Percentiles rank a stretch among this genome's conserved stretches.
Conservation (phyloP, 179 eudicot genomes). For the Gypsophila paniculata region DNA sequence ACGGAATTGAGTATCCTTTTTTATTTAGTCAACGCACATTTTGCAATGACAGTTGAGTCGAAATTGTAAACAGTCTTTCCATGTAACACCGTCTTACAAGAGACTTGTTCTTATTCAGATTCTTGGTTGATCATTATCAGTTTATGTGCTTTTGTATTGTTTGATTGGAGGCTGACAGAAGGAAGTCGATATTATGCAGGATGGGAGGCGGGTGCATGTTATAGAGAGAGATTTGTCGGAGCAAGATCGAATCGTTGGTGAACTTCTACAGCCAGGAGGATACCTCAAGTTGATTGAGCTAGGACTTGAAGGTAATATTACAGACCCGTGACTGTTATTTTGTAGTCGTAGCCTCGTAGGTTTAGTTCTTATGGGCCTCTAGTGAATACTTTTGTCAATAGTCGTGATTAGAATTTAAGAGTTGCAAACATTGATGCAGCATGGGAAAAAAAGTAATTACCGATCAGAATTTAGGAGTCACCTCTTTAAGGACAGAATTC, state of each 20-base stretch:
- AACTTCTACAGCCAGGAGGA: conserved; percentile 89
- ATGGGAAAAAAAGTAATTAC: not conserved
- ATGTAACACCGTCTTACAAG: no score
- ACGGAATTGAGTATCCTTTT: no score
- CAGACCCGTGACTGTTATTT: not conserved
- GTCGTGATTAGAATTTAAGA: not conserved
- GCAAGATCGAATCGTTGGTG: conserved; percentile 88
- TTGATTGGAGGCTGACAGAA: conserved; percentile 15
- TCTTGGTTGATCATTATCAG: no score
- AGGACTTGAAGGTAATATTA: conserved; percentile 66
- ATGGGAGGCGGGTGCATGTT: conserved; percentile 80
- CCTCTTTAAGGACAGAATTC: not conserved
- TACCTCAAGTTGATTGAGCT: conserved; percentile 76
- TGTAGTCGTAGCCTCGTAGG: not conserved
- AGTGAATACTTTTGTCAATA: not conserved
- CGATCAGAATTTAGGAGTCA: not conserved
- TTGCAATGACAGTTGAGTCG: no score
- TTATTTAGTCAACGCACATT: no score
- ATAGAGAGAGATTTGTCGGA: conserved; percentile 83
- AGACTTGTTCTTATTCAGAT: no score
- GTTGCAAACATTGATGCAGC: not conserved
- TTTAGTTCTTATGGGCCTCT: not conserved
- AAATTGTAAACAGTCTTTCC: no score
- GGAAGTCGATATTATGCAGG: conserved; percentile 32
- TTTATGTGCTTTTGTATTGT: not conserved